These are phyloP conservation scores for Santalum album DNA, from an alignment of 164 flowering plant genomes.

Conservation along the genomic window DNA sequence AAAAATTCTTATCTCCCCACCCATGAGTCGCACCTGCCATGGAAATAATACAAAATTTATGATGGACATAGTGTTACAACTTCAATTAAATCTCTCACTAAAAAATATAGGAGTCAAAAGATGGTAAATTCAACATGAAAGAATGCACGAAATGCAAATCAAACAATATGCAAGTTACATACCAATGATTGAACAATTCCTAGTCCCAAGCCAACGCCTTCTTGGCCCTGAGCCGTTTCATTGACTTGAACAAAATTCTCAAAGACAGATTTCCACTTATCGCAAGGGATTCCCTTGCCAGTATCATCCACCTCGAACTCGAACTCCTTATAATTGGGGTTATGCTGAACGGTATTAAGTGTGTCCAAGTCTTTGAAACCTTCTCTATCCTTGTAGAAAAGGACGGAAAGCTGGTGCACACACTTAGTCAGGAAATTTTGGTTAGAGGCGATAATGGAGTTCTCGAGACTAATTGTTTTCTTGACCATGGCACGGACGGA, in stretches of 20 bases:
- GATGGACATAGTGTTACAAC: too few relatives aligned
- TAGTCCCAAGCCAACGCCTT: constrained; percentile 86
- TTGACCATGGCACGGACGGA: constrained; percentile 52
- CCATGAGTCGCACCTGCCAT: constrained; percentile 75
- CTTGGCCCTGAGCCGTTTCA: constrained; percentile 40
- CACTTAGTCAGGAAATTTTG: constrained; percentile 2
- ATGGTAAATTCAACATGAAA: too few relatives aligned
- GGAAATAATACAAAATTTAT: background rate
- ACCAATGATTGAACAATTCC: constrained; percentile 87
- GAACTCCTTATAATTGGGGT: constrained; percentile 42
- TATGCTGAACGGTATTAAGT: constrained; percentile 2
- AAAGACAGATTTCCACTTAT: constrained; percentile 55
- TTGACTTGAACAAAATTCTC: constrained; percentile 86
- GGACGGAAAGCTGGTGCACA: constrained; percentile 9
- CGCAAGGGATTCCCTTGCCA: constrained; percentile 81
- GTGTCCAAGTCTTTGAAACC: constrained; percentile 6
- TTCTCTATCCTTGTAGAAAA: constrained; percentile 12
- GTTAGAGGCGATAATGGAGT: constrained; percentile 15
- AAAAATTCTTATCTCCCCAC: constrained; percentile 65
- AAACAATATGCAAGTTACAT: constrained; percentile 8
- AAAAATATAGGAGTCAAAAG: too few relatives aligned
- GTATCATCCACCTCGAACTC: constrained; percentile 75
- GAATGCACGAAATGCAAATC: too few relatives aligned
- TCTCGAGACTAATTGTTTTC: constrained; percentile 29
- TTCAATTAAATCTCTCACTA: too few relatives aligned